These are phyloP conservation scores for Sisymbrium altissimum DNA, from an alignment of 345 rosid genomes.

Conservation along the genomic window DNA sequence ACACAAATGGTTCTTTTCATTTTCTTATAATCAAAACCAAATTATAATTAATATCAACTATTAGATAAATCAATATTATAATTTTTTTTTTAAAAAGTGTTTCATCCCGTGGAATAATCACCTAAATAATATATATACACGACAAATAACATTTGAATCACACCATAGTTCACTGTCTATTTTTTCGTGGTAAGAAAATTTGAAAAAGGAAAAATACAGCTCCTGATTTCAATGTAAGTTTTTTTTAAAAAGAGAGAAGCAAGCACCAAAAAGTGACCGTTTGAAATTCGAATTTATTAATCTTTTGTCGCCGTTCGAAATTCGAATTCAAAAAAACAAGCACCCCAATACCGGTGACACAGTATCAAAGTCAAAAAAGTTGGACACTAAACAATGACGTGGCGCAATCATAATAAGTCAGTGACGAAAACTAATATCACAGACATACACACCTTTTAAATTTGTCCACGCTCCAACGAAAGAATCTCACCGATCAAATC, in stretches of 20 bases:
- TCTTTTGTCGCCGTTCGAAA: slow-evolving; percentile 21
- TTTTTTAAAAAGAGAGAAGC: background rate
- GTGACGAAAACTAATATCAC: background rate
- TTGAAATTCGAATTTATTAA: slow-evolving; percentile 31
- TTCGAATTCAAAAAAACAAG: slow-evolving; percentile 31
- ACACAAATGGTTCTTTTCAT: no score
- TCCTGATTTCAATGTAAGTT: slow-evolving; percentile 22
- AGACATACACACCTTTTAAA: background rate
- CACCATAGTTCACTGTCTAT: background rate
- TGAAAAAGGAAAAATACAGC: background rate
- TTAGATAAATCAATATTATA: no score
- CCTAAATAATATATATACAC: background rate
- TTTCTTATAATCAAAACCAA: no score
- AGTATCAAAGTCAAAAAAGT: background rate
- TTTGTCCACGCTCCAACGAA: slow-evolving; percentile 23
- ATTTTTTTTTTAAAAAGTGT: no score
- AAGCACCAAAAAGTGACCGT: slow-evolving; percentile 25
- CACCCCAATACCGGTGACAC: slow-evolving; percentile 12
- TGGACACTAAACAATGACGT: background rate
- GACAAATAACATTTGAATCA: background rate
- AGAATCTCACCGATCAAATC: slow-evolving; percentile 5
- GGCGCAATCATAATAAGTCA: background rate
- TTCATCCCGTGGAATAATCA: no score
- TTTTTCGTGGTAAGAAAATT: background rate
- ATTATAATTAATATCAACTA: no score